phyloP scores from a whole-genome alignment of 2,329 filamentous ascomycete species.

The Colletotrichum sp. region DNA sequence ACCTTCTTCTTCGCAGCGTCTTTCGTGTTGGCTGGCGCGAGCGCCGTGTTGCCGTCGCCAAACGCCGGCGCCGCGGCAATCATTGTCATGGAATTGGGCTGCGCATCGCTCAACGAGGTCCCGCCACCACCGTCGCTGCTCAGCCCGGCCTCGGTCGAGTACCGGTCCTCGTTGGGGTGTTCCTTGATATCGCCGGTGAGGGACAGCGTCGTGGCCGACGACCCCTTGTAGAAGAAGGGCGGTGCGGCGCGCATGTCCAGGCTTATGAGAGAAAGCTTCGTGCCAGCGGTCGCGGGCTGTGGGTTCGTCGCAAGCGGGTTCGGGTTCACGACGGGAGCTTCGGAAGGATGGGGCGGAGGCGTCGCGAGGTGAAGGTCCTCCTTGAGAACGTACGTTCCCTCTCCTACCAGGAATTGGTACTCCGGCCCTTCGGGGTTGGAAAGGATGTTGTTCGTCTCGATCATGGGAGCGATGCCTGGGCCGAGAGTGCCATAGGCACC shows the following conservation, averaged over 20 bases:
- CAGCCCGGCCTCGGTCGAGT: slow-evolving; percentile 64
- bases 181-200: slow-evolving; percentile 62
- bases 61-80: slow-evolving; percentile 70
- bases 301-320: slow-evolving; percentile 90
- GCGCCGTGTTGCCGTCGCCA: slow-evolving; percentile 82
- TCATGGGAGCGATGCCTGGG: slow-evolving; percentile 72
- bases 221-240: slow-evolving; percentile 59
- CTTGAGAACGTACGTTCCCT: slow-evolving; percentile 93
- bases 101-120: slow-evolving; percentile 57
- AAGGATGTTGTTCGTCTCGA: slow-evolving; percentile 94
- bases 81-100: slow-evolving; percentile 41
- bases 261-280: slow-evolving; percentile 79
- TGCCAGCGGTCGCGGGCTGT: slow-evolving; percentile 82
- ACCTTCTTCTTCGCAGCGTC: slow-evolving; percentile 76
- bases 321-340: slow-evolving; percentile 83
- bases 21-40: slow-evolving; percentile 68
- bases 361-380: slow-evolving; percentile 93
- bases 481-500: slow-evolving; percentile 76
- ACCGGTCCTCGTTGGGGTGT: slow-evolving; percentile 63
- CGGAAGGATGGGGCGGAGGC: slow-evolving; percentile 93
- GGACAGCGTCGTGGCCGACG: slow-evolving; percentile 55
- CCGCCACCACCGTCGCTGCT: slow-evolving; percentile 62
- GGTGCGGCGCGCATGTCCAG: slow-evolving; percentile 66
- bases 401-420: slow-evolving; percentile 89
- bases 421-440: slow-evolving; percentile 81